Evolutionary conservation across 2,329 filamentous ascomycete genomes (phyloP), one percentile per base, ranked within the genome.

Genomic region (Stachybotrys elegans): DNA sequence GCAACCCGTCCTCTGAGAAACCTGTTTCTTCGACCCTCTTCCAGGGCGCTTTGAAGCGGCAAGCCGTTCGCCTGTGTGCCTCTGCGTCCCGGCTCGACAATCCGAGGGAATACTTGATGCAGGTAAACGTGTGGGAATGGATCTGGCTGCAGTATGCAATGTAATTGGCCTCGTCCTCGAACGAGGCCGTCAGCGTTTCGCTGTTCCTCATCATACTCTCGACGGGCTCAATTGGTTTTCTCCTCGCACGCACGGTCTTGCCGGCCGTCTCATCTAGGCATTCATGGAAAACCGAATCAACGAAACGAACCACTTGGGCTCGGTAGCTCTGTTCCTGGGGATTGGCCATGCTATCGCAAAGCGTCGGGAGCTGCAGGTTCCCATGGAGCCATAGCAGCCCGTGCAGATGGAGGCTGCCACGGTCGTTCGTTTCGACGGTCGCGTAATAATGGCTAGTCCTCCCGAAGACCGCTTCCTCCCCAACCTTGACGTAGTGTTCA

Each of bases 1-100:
- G 25, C 25, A 29, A 29, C 25, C 25, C 25, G 25, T 29, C 25
- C 25, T 29, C 25, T 29, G 25, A 29, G 25, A 29, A 29, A n/a
- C 25, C 25, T 29, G 25, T 29, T 29, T 22, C 21, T 22, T 47
- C 32, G 2, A 47, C 38, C 14, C 44, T 3, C 25, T 36, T 47
- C 43, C 42, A 51, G 6, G 49, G 47, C 1, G 43, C 47, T 6
- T 42, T 31, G 22, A 51, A 51, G 6, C 47, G 39, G 21, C 45
- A 51, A 29, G 32, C 17, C 16, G n/a, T 29, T 22, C 19, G 6
- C 22, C n/a, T 39, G 2, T 38, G 5, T 14, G 21, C 11, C 4
- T 22, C 35, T 11, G n/a, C 22, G 16, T 19, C 7, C 12, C 19
- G 13, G 37, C 40, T 43, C 31, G 21, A 20, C 22, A 20, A 23